Percentiles rank a stretch among this genome's conserved stretches.
Conservation (phyloP, 169 alveolate genomes). For the Plasmodium adleri region DNA sequence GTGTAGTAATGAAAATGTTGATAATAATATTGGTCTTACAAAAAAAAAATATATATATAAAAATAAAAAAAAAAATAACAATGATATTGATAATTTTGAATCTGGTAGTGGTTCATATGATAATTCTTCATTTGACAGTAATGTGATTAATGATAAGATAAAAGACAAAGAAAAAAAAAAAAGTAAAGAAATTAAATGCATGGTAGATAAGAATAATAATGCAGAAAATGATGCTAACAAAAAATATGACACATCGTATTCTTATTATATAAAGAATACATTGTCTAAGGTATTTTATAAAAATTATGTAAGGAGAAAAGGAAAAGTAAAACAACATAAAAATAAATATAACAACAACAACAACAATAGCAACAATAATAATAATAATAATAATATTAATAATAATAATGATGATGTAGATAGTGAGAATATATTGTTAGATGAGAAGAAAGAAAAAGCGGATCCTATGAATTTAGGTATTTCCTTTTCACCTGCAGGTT, state of each 20-base stretch:
- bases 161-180: neutral
- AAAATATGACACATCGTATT: slow-evolving; percentile 16
- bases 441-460: neutral
- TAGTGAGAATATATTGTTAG: neutral
- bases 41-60: no score
- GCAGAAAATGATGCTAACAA: neutral
- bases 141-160: neutral
- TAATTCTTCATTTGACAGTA: no score
- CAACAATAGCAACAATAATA: neutral
- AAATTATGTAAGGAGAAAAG: neutral
- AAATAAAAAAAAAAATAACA: neutral
- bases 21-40: no score
- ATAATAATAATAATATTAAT: neutral
- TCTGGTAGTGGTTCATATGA: no score
- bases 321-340: neutral
- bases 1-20: no score
- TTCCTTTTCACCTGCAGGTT: slow-evolving; percentile 85
- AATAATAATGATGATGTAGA: neutral
- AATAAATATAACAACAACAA: slow-evolving; percentile 6
- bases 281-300: slow-evolving; percentile 31
- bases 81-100: no score
- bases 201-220: neutral
- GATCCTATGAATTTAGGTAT: slow-evolving; percentile 77
- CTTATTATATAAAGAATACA: slow-evolving; percentile 17
- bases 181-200: neutral